phyloP scores from a whole-genome alignment of 768 basidiomycete species.

The Grammothele lineata region DNA sequence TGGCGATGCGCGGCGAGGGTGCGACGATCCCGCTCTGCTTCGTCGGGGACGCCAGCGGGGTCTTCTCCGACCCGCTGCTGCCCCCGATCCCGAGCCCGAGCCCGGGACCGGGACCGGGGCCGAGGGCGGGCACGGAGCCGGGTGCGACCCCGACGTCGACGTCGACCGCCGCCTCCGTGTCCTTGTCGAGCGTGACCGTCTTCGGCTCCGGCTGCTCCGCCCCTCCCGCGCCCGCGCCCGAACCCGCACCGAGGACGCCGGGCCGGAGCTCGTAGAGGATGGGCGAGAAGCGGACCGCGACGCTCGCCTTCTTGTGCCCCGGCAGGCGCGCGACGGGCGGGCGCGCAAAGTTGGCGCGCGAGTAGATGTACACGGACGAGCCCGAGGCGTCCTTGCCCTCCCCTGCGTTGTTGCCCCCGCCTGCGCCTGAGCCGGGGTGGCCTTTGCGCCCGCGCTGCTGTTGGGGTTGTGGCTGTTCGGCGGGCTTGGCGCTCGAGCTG shows the following conservation, averaged over 20 bases:
- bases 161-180: conserved; percentile 54
- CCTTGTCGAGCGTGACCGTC: conserved; percentile 63
- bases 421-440: conserved; percentile 31
- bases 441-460: conserved; percentile 58
- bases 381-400: conserved; percentile 30
- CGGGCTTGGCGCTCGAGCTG: conserved; percentile 28
- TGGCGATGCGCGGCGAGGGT: conserved; percentile 43
- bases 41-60: conserved; percentile 9
- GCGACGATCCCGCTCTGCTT: conserved; percentile 33
- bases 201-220: conserved; percentile 39
- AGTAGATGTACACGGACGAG: conserved; percentile 89
- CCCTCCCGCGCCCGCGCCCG: too few relatives aligned
- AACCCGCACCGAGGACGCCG: conserved; percentile 39
- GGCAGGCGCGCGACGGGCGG: conserved; percentile 94
- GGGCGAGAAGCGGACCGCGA: conserved; percentile 92
- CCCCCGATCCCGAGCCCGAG: conserved; percentile 7
- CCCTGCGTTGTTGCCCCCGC: too few relatives aligned
- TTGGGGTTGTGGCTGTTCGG: conserved; percentile 27
- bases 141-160: conserved; percentile 41
- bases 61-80: background rate
- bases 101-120: conserved; percentile 42
- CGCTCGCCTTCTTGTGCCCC: conserved; percentile 93
- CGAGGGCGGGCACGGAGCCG: conserved; percentile 30
- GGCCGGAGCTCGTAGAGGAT: conserved; percentile 87
- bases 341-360: conserved; percentile 88